Base-by-base conservation (phyloP, 305 asterid species). In the Rubia tinctorum region DNA sequence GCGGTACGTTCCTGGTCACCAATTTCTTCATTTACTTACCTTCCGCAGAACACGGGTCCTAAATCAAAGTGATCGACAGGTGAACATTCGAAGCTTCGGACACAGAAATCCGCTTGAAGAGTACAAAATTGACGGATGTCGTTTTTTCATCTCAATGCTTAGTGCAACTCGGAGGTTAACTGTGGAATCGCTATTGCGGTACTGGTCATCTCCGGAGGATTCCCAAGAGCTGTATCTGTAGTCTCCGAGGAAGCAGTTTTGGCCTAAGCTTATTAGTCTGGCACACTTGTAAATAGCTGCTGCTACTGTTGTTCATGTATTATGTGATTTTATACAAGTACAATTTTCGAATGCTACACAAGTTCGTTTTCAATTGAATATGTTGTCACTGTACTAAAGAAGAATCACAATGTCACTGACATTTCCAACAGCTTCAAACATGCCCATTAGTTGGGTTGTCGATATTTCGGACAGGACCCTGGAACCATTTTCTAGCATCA, bases 81-180 rank as follows among this genome's bases (percentile, higher is more conserved):
- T 95, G 83, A 95, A 92, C 79, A 93, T 95, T 67, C 86, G 98
- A 79, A 87, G 93, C 84, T 95, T 95, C 76, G 99, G 98, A 82
- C 96, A 92, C 67, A 87, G 97, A 76, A 88, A 95, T 84, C 99
- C 99, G 64, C 96, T 95, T 0, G 99, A 95, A 82, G 99, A 95
- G 80, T 95, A 92, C 85, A 95, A 95, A 82, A 92, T 95, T 30
- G 98, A 95, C 72, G 99, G 99, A 68, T 92, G 99, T 87, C 86
- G 96, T 45, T 95, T 95, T 83, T 95, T 95, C 85, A 91, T 95
- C 69, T 95, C 99, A 39, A 95, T 95, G 99, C 93, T 95, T 64
- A 88, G 94, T 80, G 96, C 96, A 49, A 89, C 95, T 27, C 82
- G 99, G 79, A 91, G 99, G 82, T 84, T 92, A 65, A 91, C 96